Evolutionary conservation across 2,329 filamentous ascomycete species (phyloP).

Genomic region (Diaporthe ampelina): DNA sequence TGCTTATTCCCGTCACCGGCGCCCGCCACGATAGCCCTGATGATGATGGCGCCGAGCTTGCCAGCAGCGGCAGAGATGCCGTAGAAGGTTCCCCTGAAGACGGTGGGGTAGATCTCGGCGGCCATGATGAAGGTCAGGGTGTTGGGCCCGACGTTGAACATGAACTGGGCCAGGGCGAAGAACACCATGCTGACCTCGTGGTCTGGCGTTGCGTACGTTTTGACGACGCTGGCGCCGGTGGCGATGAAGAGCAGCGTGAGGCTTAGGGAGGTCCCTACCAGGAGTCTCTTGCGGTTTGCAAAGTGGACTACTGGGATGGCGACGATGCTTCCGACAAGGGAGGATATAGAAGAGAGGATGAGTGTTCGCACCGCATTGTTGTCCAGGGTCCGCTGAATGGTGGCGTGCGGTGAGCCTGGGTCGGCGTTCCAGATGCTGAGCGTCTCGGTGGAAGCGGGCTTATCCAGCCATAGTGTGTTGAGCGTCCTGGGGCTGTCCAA

Average conservation of each 20-base stretch:
- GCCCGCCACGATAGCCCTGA: slow-evolving; percentile 35
- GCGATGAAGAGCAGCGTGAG: slow-evolving; percentile 42
- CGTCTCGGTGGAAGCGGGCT: not conserved
- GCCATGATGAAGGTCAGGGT: slow-evolving; percentile 50
- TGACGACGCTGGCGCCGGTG: slow-evolving; percentile 43
- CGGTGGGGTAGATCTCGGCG: slow-evolving; percentile 50
- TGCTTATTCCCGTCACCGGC: not conserved
- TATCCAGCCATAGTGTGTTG: slow-evolving; percentile 54
- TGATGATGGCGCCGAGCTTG: slow-evolving; percentile 49
- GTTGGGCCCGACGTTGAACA: slow-evolving; percentile 50
- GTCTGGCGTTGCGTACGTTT: slow-evolving; percentile 39
- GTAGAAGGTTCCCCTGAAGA: slow-evolving; percentile 50
- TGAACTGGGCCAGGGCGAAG: slow-evolving; percentile 46
- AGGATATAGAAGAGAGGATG: slow-evolving; percentile 39
- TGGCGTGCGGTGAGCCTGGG: slow-evolving; percentile 42
- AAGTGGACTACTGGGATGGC: slow-evolving; percentile 42
- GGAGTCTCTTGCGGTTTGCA: slow-evolving; percentile 40
- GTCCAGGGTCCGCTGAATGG: slow-evolving; percentile 41
- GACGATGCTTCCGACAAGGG: slow-evolving; percentile 41
- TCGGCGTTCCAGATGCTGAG: slow-evolving; percentile 42
- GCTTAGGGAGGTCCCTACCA: slow-evolving; percentile 37
- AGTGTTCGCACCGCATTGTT: slow-evolving; percentile 33
- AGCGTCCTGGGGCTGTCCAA: slow-evolving; percentile 58
- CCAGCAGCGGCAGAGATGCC: slow-evolving; percentile 50
- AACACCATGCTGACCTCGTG: slow-evolving; percentile 41